Percentiles rank a stretch among this genome's conserved stretches.
phyloP scores from a whole-genome alignment of 2,329 filamentous ascomycete genomes.

The Chaetomiaceae sp. region DNA sequence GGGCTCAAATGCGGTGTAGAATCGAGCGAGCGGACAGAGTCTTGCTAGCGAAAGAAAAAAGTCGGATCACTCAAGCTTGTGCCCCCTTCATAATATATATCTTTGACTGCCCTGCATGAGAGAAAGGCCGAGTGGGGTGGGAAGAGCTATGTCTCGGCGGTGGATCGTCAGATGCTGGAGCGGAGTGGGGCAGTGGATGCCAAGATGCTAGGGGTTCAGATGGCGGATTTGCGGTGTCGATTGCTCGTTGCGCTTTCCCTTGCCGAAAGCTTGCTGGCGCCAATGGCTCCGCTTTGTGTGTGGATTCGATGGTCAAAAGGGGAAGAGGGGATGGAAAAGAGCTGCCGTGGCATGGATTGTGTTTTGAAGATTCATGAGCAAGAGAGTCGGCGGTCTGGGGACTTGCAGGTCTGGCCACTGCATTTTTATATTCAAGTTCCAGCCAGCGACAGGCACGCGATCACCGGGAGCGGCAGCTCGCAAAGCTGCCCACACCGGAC shows the following conservation, averaged over 20 bases:
- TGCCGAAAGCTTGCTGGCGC: conserved; percentile 7
- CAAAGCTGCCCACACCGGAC: conserved; percentile 11
- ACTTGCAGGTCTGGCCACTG: background rate
- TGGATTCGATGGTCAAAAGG: background rate
- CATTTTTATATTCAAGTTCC: conserved; percentile 3
- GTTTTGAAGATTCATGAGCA: background rate
- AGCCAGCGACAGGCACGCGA: conserved; percentile 15
- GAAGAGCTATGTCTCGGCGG: conserved; percentile 17
- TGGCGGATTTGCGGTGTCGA: conserved; percentile 23
- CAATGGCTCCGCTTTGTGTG: conserved; percentile 12
- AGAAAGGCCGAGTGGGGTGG: conserved; percentile 5
- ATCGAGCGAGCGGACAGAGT: background rate
- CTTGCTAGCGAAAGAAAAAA: background rate
- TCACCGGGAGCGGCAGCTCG: conserved; percentile 11
- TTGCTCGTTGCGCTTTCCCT: background rate
- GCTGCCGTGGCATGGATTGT: too few relatives aligned
- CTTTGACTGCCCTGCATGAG: conserved; percentile 2
- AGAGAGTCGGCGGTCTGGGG: background rate
- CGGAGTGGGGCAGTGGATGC: conserved; percentile 11
- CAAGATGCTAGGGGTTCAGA: conserved; percentile 15
- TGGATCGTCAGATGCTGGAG: conserved; percentile 9
- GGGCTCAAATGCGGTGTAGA: background rate
- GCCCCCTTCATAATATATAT: conserved; percentile 9
- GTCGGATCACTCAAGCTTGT: background rate
- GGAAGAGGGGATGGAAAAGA: background rate